A percentile compares a stretch with the other conserved stretches of the same genome.
Conservation (phyloP, 768 basidiomycete species). For the Tubosaeta brunneosetosa region DNA sequence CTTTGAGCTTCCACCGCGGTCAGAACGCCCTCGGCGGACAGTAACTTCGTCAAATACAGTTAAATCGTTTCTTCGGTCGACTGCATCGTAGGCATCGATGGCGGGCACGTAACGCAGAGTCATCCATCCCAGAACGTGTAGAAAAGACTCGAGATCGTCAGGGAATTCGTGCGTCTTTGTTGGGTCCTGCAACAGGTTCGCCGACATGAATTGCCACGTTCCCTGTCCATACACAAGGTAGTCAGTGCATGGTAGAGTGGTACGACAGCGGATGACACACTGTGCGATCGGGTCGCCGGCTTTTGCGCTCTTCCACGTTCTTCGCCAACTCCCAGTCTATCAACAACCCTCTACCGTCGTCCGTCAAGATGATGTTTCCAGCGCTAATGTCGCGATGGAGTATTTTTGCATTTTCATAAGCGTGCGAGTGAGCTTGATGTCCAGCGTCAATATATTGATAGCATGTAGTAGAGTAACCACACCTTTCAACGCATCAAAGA, state of each 20-base stretch:
- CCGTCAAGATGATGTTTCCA: constrained; percentile 22
- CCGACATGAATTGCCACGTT: constrained; percentile 8
- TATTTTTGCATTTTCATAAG: constrained; percentile 9
- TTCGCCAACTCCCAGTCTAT: constrained; percentile 26
- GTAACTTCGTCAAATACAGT: not conserved
- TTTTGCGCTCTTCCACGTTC: not conserved
- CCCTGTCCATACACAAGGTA: not conserved
- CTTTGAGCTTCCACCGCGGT: not conserved
- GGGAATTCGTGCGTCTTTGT: constrained; percentile 18
- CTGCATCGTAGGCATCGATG: not conserved
- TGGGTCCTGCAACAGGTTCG: constrained; percentile 13
- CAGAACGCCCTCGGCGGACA: too few species aligned
- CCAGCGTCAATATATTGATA: too few species aligned
- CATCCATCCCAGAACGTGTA: constrained; percentile 9
- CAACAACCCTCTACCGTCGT: constrained; percentile 13
- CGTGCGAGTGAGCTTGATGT: constrained; percentile 19
- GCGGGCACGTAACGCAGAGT: not conserved
- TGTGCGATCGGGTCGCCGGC: not conserved
- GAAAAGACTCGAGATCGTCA: constrained; percentile 34
- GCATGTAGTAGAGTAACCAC: too few species aligned
- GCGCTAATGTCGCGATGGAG: constrained; percentile 30
- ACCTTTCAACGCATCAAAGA: not conserved
- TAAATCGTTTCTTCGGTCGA: not conserved
- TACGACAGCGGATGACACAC: not conserved
- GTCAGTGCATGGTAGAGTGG: not conserved